phyloP scores from a whole-genome alignment of 179 eudicot genomes.

The Spinacia oleracea region DNA sequence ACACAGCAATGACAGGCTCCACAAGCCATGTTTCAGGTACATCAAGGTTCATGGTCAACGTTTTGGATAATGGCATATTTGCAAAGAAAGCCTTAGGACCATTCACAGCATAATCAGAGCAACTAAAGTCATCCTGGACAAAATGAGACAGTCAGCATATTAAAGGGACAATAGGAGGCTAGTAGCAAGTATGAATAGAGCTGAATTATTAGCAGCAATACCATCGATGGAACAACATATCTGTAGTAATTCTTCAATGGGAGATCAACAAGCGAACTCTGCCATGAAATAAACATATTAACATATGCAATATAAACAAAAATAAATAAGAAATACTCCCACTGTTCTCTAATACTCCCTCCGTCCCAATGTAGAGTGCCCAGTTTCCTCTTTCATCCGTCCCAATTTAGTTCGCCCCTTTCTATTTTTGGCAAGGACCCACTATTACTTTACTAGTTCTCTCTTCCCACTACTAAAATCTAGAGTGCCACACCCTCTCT shows the following conservation, averaged over 20 bases:
- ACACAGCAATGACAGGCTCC: slow-evolving; percentile 94
- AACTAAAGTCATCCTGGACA: slow-evolving; percentile 92
- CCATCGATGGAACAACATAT: slow-evolving; percentile 89
- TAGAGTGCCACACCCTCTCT: too few species aligned
- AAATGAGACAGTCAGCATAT: slow-evolving; percentile 5
- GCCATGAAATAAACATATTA: slow-evolving; percentile 43
- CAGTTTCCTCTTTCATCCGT: too few species aligned
- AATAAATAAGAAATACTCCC: neutral
- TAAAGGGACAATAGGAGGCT: neutral
- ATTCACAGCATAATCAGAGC: slow-evolving; percentile 62
- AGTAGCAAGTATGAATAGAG: neutral
- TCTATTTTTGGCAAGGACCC: too few species aligned
- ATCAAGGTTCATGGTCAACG: slow-evolving; percentile 99
- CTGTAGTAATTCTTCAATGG: slow-evolving; percentile 96
- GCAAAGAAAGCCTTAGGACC: slow-evolving; percentile 98
- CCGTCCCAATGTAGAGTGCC: too few species aligned
- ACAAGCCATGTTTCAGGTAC: slow-evolving; percentile 99
- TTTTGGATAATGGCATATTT: slow-evolving; percentile 91
- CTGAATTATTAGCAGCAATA: slow-evolving; percentile 29
- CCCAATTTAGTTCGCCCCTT: too few species aligned
- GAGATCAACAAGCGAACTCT: slow-evolving; percentile 97
- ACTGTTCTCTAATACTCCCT: neutral
- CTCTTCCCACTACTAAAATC: too few species aligned
- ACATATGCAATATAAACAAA: neutral
- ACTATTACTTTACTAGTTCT: too few species aligned